Evolutionary conservation across 2,329 filamentous ascomycete genomes (phyloP), one percentile per base, ranked within the genome.

Genomic region (Colletotrichum sojae): DNA sequence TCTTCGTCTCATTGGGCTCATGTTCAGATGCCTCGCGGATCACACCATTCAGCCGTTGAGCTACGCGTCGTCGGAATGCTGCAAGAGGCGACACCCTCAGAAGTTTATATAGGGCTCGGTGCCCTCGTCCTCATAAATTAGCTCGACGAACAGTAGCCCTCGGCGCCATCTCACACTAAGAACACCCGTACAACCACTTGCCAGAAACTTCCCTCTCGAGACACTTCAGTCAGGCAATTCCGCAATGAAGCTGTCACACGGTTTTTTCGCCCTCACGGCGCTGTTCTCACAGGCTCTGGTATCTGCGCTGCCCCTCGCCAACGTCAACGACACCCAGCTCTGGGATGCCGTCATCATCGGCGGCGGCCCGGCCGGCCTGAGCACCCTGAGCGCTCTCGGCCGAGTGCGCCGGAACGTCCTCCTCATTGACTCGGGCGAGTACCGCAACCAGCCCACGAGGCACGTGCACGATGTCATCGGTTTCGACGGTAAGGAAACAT

Each of bases 401-500:
- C 86, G 89, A 16, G 88, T 90, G 15, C 83, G 84, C 13, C 82
- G 88, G 15, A 85, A 82, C 6, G 84, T 85, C 0, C 78, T 90
- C 8, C 75, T 91, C 49, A 85, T 90, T 61, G 89, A 91, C 75
- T 89, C 86, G 20, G 85, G 84, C 13, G 79, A 83, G 36, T 91
- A 91, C 72, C 85, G 89, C 59, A 91, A 90, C 73, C 81, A 61
- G 1, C 78, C 82, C 0, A 90, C 89, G 0, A 78, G 88, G 15
- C 83, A 89, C 71, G 86, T 90, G 82, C 89, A 91, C 76, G 89
- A 90, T 74, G 85, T 90, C 0, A 80, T 90, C 27, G 88, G 88
- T 3, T 87, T 83, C 65, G 88, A 90, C 59, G 88, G 88, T 89
- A 73, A 71, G 75, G 53, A 16, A 16, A 10, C 8, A n/a, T 25